Base-by-base conservation (phyloP, 1,284 basidiomycete species). In the Sparassis latifolia region DNA sequence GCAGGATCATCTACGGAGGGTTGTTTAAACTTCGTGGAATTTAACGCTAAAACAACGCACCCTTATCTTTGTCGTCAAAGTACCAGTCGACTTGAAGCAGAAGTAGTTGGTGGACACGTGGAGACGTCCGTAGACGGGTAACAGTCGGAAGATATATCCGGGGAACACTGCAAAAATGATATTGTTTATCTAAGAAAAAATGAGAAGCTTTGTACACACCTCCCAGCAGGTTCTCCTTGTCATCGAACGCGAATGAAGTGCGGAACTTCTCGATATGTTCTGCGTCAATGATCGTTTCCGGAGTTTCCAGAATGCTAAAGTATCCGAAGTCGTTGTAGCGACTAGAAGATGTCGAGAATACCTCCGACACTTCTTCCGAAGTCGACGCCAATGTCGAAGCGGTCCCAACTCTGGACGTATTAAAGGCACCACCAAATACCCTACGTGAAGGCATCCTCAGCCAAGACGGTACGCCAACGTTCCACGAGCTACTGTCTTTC, bases 91-190 rank as follows among this genome's bases (percentile, higher is more conserved):
- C 62, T 88, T 86, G 77, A 96, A 96, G 69, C 91, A 95, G 65
- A 96, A 88, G 66, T 82, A 87, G 57, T 90, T 92, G 28, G 80
- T 84, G 29, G 94, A 93, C 52, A 97, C 78, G 62, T 89, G 97
- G 39, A 97, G 78, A 45, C 86, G 79, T 4, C 94, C 94, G 52
- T 79, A 89, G 5, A 95, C 79, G 0, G 95, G 95, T 5, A 97
- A 68, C 28, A 95, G 75, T 48, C 94, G 79, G 67, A 86, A 91
- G 42, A 97, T 75, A 65, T 89, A 94, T 12, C 92, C 92, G 38
- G 89, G 80, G 66, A 94, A 92, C 65, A 90, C 93, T 96, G 61
- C 20, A 20, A 20, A 9, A 50, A 9, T 50, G 31, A 35, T 43
- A 39, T 48, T 4, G 47, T 27, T 28, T 32, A 41, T 39, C 33